Evolutionary conservation across 2,329 filamentous ascomycete genomes (phyloP), one percentile per base, ranked within the genome.

Genomic region (Xylariaceae sp.): DNA sequence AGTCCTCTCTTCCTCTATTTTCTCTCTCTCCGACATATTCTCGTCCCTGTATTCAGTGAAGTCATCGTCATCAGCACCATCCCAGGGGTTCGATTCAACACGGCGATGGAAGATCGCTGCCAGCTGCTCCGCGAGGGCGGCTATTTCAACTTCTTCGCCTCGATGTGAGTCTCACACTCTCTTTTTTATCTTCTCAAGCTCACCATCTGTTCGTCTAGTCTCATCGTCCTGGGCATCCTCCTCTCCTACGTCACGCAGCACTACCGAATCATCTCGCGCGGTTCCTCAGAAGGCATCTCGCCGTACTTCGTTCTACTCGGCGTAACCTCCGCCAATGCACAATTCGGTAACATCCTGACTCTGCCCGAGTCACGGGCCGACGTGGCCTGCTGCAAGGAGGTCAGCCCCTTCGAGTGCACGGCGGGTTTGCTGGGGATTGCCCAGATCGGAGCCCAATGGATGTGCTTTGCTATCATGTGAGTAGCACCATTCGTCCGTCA

Each of bases 291-390:
- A 73, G 94, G 94, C 63, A 92, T 99, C 63, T 97, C 92, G 35
- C 93, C 94, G 7, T 94, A 93, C 75, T 99, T 96, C 72, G 87
- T 99, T 64, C 83, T 97, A 1, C 85, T 99, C n/a, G 94, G 94
- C 61, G 90, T 89, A 30, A 93, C 93, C 1, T 95, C 91, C 6
- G 89, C 89, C 67, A 96, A 89, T 55, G 90, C 89, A 52, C 89
- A 90, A 30, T 91, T 99, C 69, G 90, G 90, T 64, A 97, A 97
- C 71, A 97, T 99, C 71, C 78, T 97, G 56, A 88, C 90, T 0
- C 83, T 96, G 11, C 89, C 90, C n/a, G 84, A 86, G 60, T 96
- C 90, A 58, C 84, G 90, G 39, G 82, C 85, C 58, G 92, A 96
- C 72, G 87, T 97, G 62, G 83, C 82, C 56, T 99, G 94, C 75